Percentiles rank a stretch among this genome's conserved stretches.
phyloP scores from a whole-genome alignment of 768 basidiomycete genomes.

The Gautieria morchelliformis region DNA sequence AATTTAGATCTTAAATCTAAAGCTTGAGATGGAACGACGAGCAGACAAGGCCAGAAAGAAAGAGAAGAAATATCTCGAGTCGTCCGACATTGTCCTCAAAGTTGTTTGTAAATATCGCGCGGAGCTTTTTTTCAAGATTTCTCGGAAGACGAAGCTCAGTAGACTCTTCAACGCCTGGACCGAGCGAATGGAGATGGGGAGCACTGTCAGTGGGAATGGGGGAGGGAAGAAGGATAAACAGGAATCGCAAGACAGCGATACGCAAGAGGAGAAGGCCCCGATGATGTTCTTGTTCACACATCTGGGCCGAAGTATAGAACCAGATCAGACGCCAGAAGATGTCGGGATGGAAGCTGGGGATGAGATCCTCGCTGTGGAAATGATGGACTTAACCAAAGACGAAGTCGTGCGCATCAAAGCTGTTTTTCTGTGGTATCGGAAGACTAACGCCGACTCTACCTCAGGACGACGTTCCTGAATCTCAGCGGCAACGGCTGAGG shows the following conservation, averaged over 20 bases:
- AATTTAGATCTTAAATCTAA: slow-evolving; percentile 65
- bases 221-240: slow-evolving; percentile 33
- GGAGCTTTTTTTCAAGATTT: slow-evolving; percentile 88
- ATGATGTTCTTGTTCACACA: slow-evolving; percentile 84
- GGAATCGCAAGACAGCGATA: slow-evolving; percentile 31
- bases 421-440: background rate
- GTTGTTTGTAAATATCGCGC: slow-evolving; percentile 84
- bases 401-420: slow-evolving; percentile 20
- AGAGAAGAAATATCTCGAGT: slow-evolving; percentile 73
- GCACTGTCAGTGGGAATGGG: slow-evolving; percentile 5
- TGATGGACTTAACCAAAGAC: slow-evolving; percentile 83
- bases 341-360: slow-evolving; percentile 82
- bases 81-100: slow-evolving; percentile 85
- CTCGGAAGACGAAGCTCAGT: slow-evolving; percentile 79
- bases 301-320: slow-evolving; percentile 68
- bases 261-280: slow-evolving; percentile 8
- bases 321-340: slow-evolving; percentile 80
- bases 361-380: slow-evolving; percentile 80
- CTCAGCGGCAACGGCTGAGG: slow-evolving; percentile 57
- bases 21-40: slow-evolving; percentile 71
- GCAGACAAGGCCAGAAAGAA: slow-evolving; percentile 70
- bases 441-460: background rate
- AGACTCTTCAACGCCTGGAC: slow-evolving; percentile 84
- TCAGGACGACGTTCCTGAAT: slow-evolving; percentile 58
- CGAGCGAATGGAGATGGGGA: slow-evolving; percentile 64